Evolutionary conservation across 768 basidiomycete species (phyloP), one percentile per base, ranked within the genome.

Genomic region (Lactifluus hygrophoroides): DNA sequence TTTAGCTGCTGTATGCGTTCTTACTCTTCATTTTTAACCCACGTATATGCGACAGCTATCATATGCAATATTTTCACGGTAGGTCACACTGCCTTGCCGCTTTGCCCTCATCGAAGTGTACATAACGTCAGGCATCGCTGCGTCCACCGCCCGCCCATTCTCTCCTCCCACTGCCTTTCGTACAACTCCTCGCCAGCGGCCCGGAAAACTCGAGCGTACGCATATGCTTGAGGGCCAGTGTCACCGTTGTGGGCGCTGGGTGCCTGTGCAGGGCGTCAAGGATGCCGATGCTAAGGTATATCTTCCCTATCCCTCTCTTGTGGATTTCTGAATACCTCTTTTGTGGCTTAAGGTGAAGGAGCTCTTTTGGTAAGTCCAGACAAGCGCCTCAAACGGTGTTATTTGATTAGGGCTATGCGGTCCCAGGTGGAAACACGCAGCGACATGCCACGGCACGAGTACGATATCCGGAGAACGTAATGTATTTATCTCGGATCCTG

Each of bases 11-110:
- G n/a, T 44, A 27, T 47, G 14, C 19, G n/a, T 52, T 28, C 38
- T 7, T 51, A 9, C 46, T 8, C 40, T 16, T 27, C 30, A 27
- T 40, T 10, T 48, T 9, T 28, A 10, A 38, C 17, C 40, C 16
- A 11, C 17, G 9, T 40, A 16, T 6, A 30, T 21, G 14, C 37
- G 3, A 45, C 51, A 90, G 88, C 68, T 90, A 90, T 65, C 89
- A 91, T 66, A 80, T 91, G 82, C 88, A 90, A 66, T 88, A 88
- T 60, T 75, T 78, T 3, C 88, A 90, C 66, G 88, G 88, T 87
- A 73, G 5, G 73, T 65, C 14, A 30, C 6, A 56, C 30, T 14
- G 42, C 37, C 37, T 9, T 48, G 17, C 25, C 42, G 14, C 25
- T 11, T 35, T 27, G 16, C 17, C 16, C 37, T 40, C 32, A 21